Conservation (phyloP, 805 yeast species). For the Monosporozyma unispora region DNA sequence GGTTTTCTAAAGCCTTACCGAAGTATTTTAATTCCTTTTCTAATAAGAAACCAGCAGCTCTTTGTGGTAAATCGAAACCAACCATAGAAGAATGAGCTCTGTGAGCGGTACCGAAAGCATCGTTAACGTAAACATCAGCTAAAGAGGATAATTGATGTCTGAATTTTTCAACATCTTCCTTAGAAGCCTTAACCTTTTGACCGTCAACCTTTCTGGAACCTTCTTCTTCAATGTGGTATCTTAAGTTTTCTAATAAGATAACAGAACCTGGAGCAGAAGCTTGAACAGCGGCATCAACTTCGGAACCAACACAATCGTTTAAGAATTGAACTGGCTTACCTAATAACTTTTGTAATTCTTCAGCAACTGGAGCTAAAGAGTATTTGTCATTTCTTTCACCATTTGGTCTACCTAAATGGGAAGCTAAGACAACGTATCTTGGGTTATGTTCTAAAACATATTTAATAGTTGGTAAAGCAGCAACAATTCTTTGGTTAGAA, state of each 20-base stretch:
- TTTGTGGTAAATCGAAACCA: conserved; percentile 65
- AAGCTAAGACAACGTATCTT: conserved; percentile 84
- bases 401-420: conserved; percentile 99
- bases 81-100: conserved; percentile 99
- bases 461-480: conserved; percentile 97
- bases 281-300: conserved; percentile 74
- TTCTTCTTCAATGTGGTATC: conserved; percentile 98
- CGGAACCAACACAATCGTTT: conserved; percentile 84
- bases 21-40: conserved; percentile 95
- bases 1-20: conserved; percentile 97
- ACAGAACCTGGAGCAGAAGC: conserved; percentile 71
- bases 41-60: conserved; percentile 98
- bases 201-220: conserved; percentile 90
- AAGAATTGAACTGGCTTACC: conserved; percentile 71
- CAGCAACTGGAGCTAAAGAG: conserved; percentile 89
- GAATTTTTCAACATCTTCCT: conserved; percentile 76
- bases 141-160: conserved; percentile 82
- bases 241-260: conserved; percentile 89
- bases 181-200: conserved; percentile 85
- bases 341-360: conserved; percentile 74
- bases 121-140: conserved; percentile 96
- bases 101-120: conserved; percentile 99
- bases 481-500: conserved; percentile 98
- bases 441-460: conserved; percentile 89
- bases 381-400: conserved; percentile 81